A percentile compares a stretch with the other conserved stretches of the same genome.
phyloP scores from a whole-genome alignment of 805 yeast species.

The Schizosaccharomyces octosporus region DNA sequence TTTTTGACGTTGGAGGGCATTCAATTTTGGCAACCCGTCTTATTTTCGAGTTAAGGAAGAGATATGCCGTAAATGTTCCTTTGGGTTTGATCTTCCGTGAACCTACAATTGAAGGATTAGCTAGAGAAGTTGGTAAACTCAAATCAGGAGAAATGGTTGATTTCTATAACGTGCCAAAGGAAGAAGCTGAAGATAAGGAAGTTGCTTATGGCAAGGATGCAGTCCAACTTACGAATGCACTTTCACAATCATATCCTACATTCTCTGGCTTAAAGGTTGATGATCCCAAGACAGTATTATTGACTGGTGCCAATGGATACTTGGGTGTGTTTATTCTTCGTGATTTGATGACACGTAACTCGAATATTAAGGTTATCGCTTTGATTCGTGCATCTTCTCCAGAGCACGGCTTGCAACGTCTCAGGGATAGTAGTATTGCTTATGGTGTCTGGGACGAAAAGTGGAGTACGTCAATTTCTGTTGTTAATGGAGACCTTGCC shows the following conservation, averaged over 20 bases:
- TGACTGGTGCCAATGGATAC: slow-evolving; percentile 94
- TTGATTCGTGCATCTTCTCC: slow-evolving; percentile 71
- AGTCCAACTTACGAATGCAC: slow-evolving; percentile 18
- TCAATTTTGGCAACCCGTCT: slow-evolving; percentile 88
- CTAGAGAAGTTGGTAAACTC: slow-evolving; percentile 40
- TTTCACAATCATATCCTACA: slow-evolving; percentile 22
- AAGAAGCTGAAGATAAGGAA: slow-evolving; percentile 12
- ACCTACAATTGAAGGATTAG: slow-evolving; percentile 64
- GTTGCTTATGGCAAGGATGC: slow-evolving; percentile 52
- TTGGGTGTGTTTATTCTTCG: slow-evolving; percentile 70
- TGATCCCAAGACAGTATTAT: slow-evolving; percentile 34
- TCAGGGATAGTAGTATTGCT: slow-evolving; percentile 47
- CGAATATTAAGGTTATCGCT: slow-evolving; percentile 40
- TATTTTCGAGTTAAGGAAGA: slow-evolving; percentile 76
- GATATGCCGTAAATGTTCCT: slow-evolving; percentile 57
- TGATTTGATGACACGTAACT: slow-evolving; percentile 30
- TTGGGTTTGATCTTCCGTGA: slow-evolving; percentile 70
- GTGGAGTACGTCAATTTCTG: slow-evolving; percentile 33
- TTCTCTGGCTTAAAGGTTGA: slow-evolving; percentile 18
- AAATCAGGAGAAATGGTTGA: slow-evolving; percentile 22
- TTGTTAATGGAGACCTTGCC: slow-evolving; percentile 66
- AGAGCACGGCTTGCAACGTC: slow-evolving; percentile 49
- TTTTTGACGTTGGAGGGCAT: slow-evolving; percentile 95
- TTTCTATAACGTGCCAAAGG: slow-evolving; percentile 7
- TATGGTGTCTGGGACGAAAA: slow-evolving; percentile 58